A percentile compares a stretch with the other conserved stretches of the same genome.
These are phyloP conservation scores for Podochytrium sp. DNA, from an alignment of 192 early-diverging fungal genomes.

Conservation along the genomic window DNA sequence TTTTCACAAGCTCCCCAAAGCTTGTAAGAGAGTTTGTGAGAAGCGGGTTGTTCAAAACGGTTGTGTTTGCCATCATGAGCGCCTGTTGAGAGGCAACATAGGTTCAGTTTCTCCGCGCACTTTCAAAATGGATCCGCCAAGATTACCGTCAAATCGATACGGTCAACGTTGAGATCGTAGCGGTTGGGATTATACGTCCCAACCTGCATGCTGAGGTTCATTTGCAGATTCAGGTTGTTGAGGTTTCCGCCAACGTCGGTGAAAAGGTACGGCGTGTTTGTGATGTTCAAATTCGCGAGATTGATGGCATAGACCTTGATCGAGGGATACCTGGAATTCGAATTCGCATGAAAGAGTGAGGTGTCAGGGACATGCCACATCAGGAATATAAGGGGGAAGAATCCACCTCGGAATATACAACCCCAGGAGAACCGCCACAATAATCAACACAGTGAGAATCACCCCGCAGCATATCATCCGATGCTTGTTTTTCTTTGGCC, in stretches of 20 bases:
- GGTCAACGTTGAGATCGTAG: conserved; percentile 20
- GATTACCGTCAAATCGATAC: conserved; percentile 15
- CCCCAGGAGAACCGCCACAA: neutral
- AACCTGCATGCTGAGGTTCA: conserved; percentile 23
- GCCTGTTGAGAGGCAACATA: no score
- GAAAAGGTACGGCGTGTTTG: conserved; percentile 15
- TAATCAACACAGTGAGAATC: neutral
- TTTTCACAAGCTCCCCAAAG: neutral
- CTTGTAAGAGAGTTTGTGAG: neutral
- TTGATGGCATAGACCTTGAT: conserved; percentile 24
- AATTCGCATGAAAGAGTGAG: neutral
- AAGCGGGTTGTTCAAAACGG: neutral
- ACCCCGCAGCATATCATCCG: neutral
- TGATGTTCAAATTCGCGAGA: neutral
- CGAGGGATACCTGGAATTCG: conserved; percentile 8
- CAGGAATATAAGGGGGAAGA: neutral
- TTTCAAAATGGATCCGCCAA: neutral
- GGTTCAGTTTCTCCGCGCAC: neutral
- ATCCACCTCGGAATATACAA: conserved; percentile 15
- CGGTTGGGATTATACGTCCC: conserved; percentile 27
- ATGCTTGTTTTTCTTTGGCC: neutral
- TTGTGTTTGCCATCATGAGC: conserved; percentile 16
- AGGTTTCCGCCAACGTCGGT: neutral
- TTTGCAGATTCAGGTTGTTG: conserved; percentile 19
- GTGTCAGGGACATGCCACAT: neutral